Base-by-base conservation (phyloP, 2,329 filamentous ascomycete genomes). In the Venturia oleaginea region DNA sequence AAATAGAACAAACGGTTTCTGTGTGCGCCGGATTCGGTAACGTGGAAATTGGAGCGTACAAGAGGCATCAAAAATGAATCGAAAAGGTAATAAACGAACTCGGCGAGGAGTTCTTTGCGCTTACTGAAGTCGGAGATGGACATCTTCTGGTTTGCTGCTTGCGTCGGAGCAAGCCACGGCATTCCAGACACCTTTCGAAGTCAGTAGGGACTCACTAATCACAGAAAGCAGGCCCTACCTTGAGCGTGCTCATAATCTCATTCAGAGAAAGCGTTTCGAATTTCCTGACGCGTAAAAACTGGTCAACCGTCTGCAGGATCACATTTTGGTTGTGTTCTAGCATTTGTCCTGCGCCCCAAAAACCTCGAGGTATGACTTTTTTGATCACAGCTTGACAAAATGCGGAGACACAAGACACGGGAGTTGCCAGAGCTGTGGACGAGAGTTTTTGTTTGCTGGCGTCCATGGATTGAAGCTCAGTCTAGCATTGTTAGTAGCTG, bases 41-140 rank as follows among this genome's bases (percentile, higher is more conserved):
- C 90, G 72, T 97, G 93, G 71, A 99, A 99, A 71, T 94, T 92
- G 67, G 85, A 86, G 40, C 90, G 86, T 59, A 97, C 83, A 8
- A 99, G 81, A 11, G 94, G 93, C 69, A 97, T 89, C 64, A 99
- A 72, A 27, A 97, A 81, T 0, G 92, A 97, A 75, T 99, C 94
- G 70, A 99, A 94, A 4, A 96, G 68, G 73, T 92, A 99, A 76
- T 97, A 97, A 7, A 97, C 71, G 65, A 97, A 86, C 73, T 99
- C 94, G 63, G 86, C 77, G 60, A 97, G 84, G 0, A 97, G 81
- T 71, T 97, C 90, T 32, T 78, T 79, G 13, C 92, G 86, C 74
- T 97, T 97, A 5, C 34, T 30, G 54, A 66, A 66, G 55, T 66
- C 65, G 10, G 64, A 64, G 6, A 34, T 34, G 22, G 46, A 42